These are phyloP conservation scores for Camelina neglecta DNA, from an alignment of 345 rosid species.

Conservation along the genomic window DNA sequence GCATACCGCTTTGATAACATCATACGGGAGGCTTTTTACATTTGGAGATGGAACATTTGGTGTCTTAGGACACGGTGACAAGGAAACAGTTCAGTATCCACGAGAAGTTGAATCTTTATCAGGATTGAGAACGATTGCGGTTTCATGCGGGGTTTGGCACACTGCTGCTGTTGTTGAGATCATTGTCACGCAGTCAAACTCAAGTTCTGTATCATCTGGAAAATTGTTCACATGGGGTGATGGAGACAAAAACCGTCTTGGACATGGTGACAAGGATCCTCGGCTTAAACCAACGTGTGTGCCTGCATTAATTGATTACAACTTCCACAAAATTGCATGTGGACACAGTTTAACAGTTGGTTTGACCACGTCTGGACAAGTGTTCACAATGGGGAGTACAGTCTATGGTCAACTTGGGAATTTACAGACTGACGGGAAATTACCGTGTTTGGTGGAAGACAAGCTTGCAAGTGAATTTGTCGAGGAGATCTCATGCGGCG, in stretches of 20 bases:
- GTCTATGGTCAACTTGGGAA: constrained; percentile 97
- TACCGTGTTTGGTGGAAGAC: constrained; percentile 81
- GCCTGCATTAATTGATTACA: constrained; percentile 82
- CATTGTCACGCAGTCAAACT: constrained; percentile 82
- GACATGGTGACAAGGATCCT: constrained; percentile 95
- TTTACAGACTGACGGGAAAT: constrained; percentile 72
- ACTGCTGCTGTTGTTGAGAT: constrained; percentile 98
- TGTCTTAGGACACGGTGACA: constrained; percentile 91
- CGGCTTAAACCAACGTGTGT: constrained; percentile 93
- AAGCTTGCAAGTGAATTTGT: constrained; percentile 72
- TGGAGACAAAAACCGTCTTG: constrained; percentile 95
- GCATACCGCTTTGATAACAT: constrained; percentile 92
- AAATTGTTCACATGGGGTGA: constrained; percentile 99
- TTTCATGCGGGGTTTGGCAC: constrained; percentile 99
- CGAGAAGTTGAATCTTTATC: constrained; percentile 89
- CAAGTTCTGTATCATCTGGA: constrained; percentile 71
- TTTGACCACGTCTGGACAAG: constrained; percentile 78
- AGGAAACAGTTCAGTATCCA: constrained; percentile 70
- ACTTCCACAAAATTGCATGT: constrained; percentile 86
- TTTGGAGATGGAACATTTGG: constrained; percentile 99
- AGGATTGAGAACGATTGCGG: constrained; percentile 84
- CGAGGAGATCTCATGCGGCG: constrained; percentile 90
- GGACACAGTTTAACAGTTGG: constrained; percentile 97
- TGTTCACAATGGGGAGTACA: constrained; percentile 96
- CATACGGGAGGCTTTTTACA: constrained; percentile 87